Conservation (phyloP, 2,329 filamentous ascomycete species). For the Pseudonectria foliicola region DNA sequence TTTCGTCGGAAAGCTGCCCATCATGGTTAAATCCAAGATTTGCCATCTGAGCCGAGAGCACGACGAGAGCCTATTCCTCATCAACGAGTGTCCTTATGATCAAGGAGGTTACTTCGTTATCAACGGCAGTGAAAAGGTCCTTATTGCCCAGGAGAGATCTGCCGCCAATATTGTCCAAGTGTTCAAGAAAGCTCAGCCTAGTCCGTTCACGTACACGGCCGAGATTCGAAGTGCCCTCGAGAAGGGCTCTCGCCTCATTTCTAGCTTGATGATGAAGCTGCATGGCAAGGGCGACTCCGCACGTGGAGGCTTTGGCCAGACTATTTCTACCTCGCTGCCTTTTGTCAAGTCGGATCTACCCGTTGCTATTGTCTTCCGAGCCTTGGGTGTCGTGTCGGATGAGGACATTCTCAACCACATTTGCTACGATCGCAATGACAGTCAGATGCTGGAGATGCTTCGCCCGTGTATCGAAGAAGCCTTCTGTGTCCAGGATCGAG, state of each 20-base stretch:
- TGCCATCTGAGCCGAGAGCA: slow-evolving; percentile 80
- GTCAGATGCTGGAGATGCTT: slow-evolving; percentile 94
- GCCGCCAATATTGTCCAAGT: slow-evolving; percentile 98
- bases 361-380: slow-evolving; percentile 91
- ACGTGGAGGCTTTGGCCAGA: slow-evolving; percentile 69
- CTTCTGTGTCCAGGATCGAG: slow-evolving; percentile 90
- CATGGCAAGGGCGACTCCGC: slow-evolving; percentile 81
- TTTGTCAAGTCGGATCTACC: slow-evolving; percentile 93
- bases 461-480: slow-evolving; percentile 96
- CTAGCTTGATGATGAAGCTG: slow-evolving; percentile 84
- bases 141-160: slow-evolving; percentile 95
- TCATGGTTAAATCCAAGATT: slow-evolving; percentile 97
- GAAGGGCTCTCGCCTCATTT: slow-evolving; percentile 91
- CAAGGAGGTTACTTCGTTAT: slow-evolving; percentile 99
- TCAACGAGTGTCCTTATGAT: slow-evolving; percentile 97
- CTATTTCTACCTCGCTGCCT: slow-evolving; percentile 83
- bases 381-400: slow-evolving; percentile 90
- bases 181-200: slow-evolving; percentile 94
- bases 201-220: slow-evolving; percentile 84
- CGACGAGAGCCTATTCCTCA: slow-evolving; percentile 79
- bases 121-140: slow-evolving; percentile 96
- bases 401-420: slow-evolving; percentile 98
- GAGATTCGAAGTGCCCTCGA: slow-evolving; percentile 96
- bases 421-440: slow-evolving; percentile 91
- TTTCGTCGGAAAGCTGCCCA: slow-evolving; percentile 90